A percentile compares a stretch with the other conserved stretches of the same genome.
Conservation (phyloP, 108 stramenopile species). For the Fistulifera pelliculosa region DNA sequence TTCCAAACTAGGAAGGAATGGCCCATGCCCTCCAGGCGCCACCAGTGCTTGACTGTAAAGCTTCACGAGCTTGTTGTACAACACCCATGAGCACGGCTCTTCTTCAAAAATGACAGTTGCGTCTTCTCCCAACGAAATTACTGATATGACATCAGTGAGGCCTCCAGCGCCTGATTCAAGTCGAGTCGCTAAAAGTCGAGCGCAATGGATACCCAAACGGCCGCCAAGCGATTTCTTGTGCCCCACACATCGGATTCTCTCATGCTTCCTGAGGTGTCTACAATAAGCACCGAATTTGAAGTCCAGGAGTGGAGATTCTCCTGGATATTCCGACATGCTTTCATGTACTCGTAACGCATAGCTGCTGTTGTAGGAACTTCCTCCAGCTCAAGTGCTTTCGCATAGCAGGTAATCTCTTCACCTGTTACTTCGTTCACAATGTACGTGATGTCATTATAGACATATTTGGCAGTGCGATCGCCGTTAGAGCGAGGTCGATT, state of each 20-base stretch:
- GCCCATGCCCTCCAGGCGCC: slow-evolving; percentile 8
- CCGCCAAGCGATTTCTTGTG: slow-evolving; percentile 21
- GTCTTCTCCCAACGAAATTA: slow-evolving; percentile 25
- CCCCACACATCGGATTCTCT: slow-evolving; percentile 26
- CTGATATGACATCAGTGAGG: slow-evolving; percentile 23
- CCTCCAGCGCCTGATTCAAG: slow-evolving; percentile 12
- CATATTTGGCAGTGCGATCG: slow-evolving; percentile 18
- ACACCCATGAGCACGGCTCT: slow-evolving; percentile 9
- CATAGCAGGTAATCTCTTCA: background rate
- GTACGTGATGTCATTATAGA: slow-evolving; percentile 35
- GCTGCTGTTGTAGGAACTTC: background rate
- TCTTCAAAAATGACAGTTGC: slow-evolving; percentile 16
- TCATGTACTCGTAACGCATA: background rate
- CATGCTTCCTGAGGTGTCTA: slow-evolving; percentile 40
- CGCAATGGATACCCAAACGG: slow-evolving; percentile 35
- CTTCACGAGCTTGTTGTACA: slow-evolving; percentile 4
- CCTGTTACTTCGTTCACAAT: slow-evolving; percentile 22
- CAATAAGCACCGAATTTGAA: background rate
- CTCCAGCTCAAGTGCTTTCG: background rate
- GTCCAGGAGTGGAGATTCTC: background rate
- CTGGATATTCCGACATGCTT: background rate
- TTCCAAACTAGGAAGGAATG: slow-evolving; percentile 31
- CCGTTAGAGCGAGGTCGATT: slow-evolving; percentile 16
- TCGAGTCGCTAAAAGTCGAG: slow-evolving; percentile 22
- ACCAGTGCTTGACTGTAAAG: background rate